These are phyloP conservation scores for Acrocalymma vagum DNA, from an alignment of 2,329 filamentous ascomycete species.

Conservation along the genomic window DNA sequence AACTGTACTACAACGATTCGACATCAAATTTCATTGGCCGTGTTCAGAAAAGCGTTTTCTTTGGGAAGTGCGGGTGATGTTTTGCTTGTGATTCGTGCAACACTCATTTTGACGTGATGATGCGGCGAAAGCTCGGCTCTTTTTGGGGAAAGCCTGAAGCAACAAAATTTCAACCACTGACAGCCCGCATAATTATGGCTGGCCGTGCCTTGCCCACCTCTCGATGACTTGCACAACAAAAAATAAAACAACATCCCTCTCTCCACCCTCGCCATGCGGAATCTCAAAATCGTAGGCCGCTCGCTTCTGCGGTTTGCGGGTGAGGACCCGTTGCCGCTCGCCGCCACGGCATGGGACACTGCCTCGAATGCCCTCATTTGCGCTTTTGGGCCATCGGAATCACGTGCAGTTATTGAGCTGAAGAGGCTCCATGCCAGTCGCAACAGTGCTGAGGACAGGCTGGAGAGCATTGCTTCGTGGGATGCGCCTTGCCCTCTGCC, in stretches of 20 bases:
- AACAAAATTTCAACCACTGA: slow-evolving; percentile 24
- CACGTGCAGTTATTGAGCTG: slow-evolving; percentile 77
- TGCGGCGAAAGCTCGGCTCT: slow-evolving; percentile 37
- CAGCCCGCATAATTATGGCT: slow-evolving; percentile 16
- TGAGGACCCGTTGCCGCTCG: slow-evolving; percentile 65
- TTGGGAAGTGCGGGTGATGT: too few relatives aligned
- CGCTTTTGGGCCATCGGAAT: slow-evolving; percentile 80
- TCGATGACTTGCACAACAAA: slow-evolving; percentile 22
- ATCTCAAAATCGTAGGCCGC: slow-evolving; percentile 81
- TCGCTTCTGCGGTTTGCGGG: slow-evolving; percentile 68
- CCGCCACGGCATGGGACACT: slow-evolving; percentile 86
- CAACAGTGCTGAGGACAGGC: slow-evolving; percentile 48
- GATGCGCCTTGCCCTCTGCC: slow-evolving; percentile 84
- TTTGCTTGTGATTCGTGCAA: too few relatives aligned
- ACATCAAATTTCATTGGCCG: slow-evolving; percentile 47
- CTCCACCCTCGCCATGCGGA: slow-evolving; percentile 71
- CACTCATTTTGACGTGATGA: too few relatives aligned
- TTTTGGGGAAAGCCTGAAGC: slow-evolving; percentile 8
- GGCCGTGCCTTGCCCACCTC: not conserved
- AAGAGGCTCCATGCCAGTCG: slow-evolving; percentile 59
- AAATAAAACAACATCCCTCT: slow-evolving; percentile 14
- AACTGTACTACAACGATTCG: slow-evolving; percentile 43
- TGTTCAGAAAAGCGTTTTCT: too few relatives aligned
- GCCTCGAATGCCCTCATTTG: slow-evolving; percentile 80
- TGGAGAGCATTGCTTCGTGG: slow-evolving; percentile 78